Evolutionary conservation across 1,284 basidiomycete species (phyloP), one percentile per base, ranked within the genome.

Genomic region (Cryptococcus amylolentus): DNA sequence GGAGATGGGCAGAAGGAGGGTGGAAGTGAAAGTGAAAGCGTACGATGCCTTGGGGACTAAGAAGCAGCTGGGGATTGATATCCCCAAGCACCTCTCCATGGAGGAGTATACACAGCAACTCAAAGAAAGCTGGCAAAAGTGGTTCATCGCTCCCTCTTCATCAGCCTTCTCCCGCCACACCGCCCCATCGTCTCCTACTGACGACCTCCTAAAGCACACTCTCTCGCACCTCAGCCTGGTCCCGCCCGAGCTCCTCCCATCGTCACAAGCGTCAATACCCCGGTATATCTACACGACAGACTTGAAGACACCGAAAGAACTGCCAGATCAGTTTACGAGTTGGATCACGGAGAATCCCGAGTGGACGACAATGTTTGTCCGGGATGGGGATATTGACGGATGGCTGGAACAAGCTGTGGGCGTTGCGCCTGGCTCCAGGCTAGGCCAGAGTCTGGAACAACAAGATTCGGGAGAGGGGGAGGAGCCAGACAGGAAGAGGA

Each of bases 271-370:
- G 10, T 16, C 41, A 3, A 37, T 64, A n/a, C 60, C 61, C 7
- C 57, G 56, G 37, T 39, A 49, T 41, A 56, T 67, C 46, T 67
- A 62, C 46, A 63, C 63, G 37, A 67, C 65, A 9, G 63, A 64
- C 35, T 20, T 65, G n/a, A 28, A 41, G 12, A 35, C 57, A 9
- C 55, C 59, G 1, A 18, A 50, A 16, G 31, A 61, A 37, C 23
- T 61, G n/a, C 63, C 65, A 8, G 57, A 63, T 4, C 66, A 66
- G 50, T 68, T 66, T 52, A 27, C 47, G 16, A 43, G 46, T 5
- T 68, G 67, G 67, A 56, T 48, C 4, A 56, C 40, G 18, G 43
- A 57, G 35, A 66, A 65, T 46, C 53, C 51, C 14, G 65, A 61
- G 39, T 65, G 65, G 61, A 47, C 49, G 46, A 47, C 55, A 12